Percentiles rank a stretch among this genome's conserved stretches.
phyloP scores from a whole-genome alignment of 768 basidiomycete species.

The Symmetrospora coprosmae region DNA sequence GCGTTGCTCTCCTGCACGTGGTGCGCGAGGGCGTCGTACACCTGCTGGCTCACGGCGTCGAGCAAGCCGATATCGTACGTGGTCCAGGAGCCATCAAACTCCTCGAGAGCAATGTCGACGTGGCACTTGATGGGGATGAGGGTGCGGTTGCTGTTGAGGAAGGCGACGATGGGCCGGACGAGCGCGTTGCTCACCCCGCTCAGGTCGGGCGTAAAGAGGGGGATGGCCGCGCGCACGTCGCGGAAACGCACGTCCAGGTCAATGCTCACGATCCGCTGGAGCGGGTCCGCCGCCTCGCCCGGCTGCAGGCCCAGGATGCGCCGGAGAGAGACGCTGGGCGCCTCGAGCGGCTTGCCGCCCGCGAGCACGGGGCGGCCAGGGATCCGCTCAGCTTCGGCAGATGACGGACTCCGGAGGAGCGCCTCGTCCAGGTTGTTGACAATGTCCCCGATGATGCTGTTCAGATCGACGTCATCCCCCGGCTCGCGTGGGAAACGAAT shows the following conservation, averaged over 20 bases:
- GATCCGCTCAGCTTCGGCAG: constrained; percentile 5
- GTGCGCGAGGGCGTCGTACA: constrained; percentile 82
- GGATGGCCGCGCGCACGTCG: constrained; percentile 87
- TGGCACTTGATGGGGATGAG: constrained; percentile 85
- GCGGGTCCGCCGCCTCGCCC: constrained; percentile 22
- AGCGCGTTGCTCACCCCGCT: constrained; percentile 85
- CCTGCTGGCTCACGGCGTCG: constrained; percentile 76
- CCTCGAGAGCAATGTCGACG: constrained; percentile 61
- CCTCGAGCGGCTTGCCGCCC: constrained; percentile 28
- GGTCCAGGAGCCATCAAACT: constrained; percentile 96
- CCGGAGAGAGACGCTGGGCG: constrained; percentile 17
- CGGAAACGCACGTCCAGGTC: constrained; percentile 90
- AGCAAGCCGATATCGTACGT: constrained; percentile 69
- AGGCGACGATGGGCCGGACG: constrained; percentile 88
- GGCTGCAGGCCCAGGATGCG: constrained; percentile 21
- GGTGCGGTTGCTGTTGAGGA: constrained; percentile 77
- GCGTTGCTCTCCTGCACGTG: constrained; percentile 75
- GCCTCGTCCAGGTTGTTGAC: constrained; percentile 62
- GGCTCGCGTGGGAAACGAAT: constrained; percentile 80
- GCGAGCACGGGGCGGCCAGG: constrained; percentile 24
- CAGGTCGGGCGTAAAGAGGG: constrained; percentile 71
- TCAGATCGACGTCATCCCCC: constrained; percentile 54
- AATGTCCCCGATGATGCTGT: constrained; percentile 73
- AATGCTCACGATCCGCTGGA: constrained; percentile 37
- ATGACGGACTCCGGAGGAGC: not conserved